Evolutionary conservation across 2,329 filamentous ascomycete species (phyloP), one percentile per base, ranked within the genome.

Genomic region (Lasiodiplodia citricola): DNA sequence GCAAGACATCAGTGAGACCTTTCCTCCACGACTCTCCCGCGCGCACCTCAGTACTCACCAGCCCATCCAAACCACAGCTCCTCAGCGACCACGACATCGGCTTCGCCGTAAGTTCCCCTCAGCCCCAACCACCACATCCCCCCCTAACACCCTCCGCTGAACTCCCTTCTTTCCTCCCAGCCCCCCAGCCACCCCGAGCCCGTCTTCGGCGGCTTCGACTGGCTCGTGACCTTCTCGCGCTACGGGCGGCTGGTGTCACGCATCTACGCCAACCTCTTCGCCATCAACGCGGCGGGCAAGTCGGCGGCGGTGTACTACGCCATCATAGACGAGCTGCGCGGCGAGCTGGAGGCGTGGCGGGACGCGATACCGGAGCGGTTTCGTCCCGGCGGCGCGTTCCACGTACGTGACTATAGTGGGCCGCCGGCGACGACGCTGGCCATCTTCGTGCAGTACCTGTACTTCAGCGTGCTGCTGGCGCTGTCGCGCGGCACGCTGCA

Each of bases 1-100:
- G 76, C 4, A 74, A 71, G 25, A 74, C 71, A 58, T 81, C 80
- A 14, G 78, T 81, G 60, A 70, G 77, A 8, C 51, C 4, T 2
- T 18, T 18, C n/a, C 3, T 1, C 11, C n/a, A 7, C 21, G 14
- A 18, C 18, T 35, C 41, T 18, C 23, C 25, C 16, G 23, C 25
- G 7, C 54, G 2, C 14, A 4, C 28, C 16, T 54, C 14, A 2
- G 25, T 14, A 23, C 35, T 18, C 11, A 23, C 21, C 37, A 18
- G 11, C 56, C 4, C 31, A n/a, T 16, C 41, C 50, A 25, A 18
- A 28, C 13, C 31, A n/a, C 54, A 81, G 78, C 69, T 75, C 1
- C 74, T 83, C 41, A 67, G 72, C n/a, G 80, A 81, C 68, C 74
- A 73, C 5, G 80, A 82, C 57, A 79, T 82, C 62, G 77, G 77